Base-by-base conservation (phyloP, 2,329 filamentous ascomycete genomes). In the Fusarium sp. region DNA sequence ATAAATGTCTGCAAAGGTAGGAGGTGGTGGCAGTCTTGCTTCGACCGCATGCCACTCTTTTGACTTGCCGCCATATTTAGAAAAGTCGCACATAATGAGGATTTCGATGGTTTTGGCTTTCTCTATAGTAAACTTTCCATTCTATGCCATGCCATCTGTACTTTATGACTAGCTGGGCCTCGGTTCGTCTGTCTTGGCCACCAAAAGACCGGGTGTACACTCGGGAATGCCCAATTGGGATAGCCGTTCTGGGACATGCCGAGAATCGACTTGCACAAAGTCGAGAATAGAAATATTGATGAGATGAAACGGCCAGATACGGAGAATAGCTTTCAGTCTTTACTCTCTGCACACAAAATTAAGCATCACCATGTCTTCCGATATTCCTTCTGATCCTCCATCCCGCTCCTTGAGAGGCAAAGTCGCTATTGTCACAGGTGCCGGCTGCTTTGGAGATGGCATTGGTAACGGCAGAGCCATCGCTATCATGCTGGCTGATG, bases 381-480 rank as follows among this genome's bases (percentile, higher is more conserved):
- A 50, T 8, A 53, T 64, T 31, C 47, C 63, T 1, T 25, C 29
- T 6, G 22, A 52, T 8, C 63, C 63, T 1, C 63, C 63, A 1
- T 66, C 64, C 2, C 60, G 64, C 4, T 64, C 55, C 8, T 36
- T 68, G 5, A 57, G 60, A 7, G 40, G 53, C 26, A 78, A 79
- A 58, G 79, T 81, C 13, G 81, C 83, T 40, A 84, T 88, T 48
- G 80, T 88, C 26, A 86, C 85, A 0, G 85, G 85, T n/a, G 85
- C 85, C 12, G 85, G 85, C 13, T 82, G 81, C 49, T 74, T 77
- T 24, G 83, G 80, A 28, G 80, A 85, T 36, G 85, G 84, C 1
- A 84, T 88, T 40, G 86, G 86, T 5, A 89, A 88, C 62, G 86
- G 85, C 0, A 80, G 81, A 32, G 86, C 81, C 1, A 81, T 82